Conservation (phyloP, 345 rosid species). For the Theobroma cacao region DNA sequence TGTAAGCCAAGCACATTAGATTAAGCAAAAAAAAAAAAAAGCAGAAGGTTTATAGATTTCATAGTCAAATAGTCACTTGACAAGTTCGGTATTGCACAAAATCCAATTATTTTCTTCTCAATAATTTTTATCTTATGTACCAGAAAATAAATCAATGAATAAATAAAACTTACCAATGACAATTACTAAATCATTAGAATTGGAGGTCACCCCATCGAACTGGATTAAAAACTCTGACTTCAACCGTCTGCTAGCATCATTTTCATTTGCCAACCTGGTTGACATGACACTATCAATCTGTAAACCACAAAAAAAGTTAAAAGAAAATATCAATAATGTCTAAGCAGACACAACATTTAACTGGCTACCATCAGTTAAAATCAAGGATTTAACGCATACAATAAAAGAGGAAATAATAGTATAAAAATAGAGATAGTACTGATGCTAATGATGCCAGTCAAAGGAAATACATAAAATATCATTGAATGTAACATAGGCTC, state of each 20-base stretch:
- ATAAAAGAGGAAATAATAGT: not conserved
- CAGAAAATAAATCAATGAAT: not conserved
- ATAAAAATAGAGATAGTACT: not conserved
- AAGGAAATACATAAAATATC: not conserved
- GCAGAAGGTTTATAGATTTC: not conserved
- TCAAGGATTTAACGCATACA: not conserved
- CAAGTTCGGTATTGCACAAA: not conserved
- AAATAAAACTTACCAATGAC: slow-evolving; percentile 68
- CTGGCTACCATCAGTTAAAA: not conserved
- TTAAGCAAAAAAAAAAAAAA: not conserved
- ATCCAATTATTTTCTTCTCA: not conserved
- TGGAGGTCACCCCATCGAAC: slow-evolving; percentile 92
- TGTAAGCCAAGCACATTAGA: not conserved
- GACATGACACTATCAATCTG: slow-evolving; percentile 98
- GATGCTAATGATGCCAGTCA: not conserved
- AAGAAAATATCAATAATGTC: not conserved
- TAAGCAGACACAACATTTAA: not conserved
- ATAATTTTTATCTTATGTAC: not conserved
- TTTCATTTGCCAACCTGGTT: slow-evolving; percentile 74
- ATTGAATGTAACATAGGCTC: not conserved
- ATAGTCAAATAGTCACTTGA: not conserved
- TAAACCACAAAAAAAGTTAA: slow-evolving; percentile 15
- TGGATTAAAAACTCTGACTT: slow-evolving; percentile 95
- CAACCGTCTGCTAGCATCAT: slow-evolving; percentile 91
- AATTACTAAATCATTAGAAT: slow-evolving; percentile 77